phyloP scores from a whole-genome alignment of 352 stramenopile species.

The Phytophthora aleatoria region DNA sequence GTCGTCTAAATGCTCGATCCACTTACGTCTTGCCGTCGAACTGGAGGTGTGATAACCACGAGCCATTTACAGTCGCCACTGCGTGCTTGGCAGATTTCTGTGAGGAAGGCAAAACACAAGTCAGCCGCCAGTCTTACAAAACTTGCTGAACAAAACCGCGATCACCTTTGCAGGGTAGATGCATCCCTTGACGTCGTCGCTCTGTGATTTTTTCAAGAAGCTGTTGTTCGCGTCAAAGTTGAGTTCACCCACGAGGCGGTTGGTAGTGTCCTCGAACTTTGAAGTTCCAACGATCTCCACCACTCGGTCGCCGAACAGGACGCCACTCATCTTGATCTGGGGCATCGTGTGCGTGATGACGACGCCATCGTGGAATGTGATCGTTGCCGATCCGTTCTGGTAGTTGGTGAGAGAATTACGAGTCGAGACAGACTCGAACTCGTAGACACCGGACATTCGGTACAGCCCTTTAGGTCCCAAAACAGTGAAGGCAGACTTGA shows the following conservation, averaged over 20 bases:
- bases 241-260: slow-evolving; percentile 56
- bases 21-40: slow-evolving; percentile 69
- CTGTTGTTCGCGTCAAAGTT: slow-evolving; percentile 67
- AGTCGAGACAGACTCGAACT: slow-evolving; percentile 74
- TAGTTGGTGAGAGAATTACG: slow-evolving; percentile 75
- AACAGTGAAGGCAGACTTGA: slow-evolving; percentile 66
- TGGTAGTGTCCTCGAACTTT: slow-evolving; percentile 52
- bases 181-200: slow-evolving; percentile 73
- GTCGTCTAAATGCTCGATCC: background rate
- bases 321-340: slow-evolving; percentile 82
- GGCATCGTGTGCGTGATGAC: slow-evolving; percentile 69
- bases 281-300: slow-evolving; percentile 66
- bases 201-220: slow-evolving; percentile 69
- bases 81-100: slow-evolving; percentile 55
- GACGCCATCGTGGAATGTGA: slow-evolving; percentile 62
- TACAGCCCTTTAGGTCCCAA: slow-evolving; percentile 55
- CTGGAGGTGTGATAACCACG: slow-evolving; percentile 74
- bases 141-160: background rate
- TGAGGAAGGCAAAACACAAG: background rate
- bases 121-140: background rate
- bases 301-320: slow-evolving; percentile 72
- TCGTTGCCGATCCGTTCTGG: slow-evolving; percentile 46
- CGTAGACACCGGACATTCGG: slow-evolving; percentile 58
- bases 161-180: slow-evolving; percentile 58
- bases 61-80: slow-evolving; percentile 54